phyloP scores from a whole-genome alignment of 202 grass and related monocot species.

The Carex arenaria region DNA sequence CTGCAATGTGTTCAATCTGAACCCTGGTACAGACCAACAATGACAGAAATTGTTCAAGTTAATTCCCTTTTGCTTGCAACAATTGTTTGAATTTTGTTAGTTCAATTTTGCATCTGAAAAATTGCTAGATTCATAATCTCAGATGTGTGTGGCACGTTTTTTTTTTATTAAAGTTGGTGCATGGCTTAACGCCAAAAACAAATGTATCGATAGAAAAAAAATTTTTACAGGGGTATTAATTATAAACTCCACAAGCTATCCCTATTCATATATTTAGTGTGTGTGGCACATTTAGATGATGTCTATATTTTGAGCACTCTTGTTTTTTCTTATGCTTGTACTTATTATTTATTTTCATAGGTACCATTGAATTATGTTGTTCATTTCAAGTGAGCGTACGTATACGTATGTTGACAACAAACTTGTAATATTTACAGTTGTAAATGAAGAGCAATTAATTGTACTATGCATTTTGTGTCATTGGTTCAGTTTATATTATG shows the following conservation, averaged over 20 bases:
- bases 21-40: constrained; percentile 39
- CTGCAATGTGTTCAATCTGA: constrained; percentile 53
- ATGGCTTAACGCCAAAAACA: no score
- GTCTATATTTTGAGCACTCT: not conserved
- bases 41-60: constrained; percentile 43
- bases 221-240: no score
- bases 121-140: no score
- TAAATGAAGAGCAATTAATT: not conserved
- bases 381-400: not conserved
- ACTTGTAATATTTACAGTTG: not conserved
- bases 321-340: not conserved
- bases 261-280: no score
- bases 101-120: not conserved
- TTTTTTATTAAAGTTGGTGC: no score
- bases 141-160: no score
- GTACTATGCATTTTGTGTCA: not conserved
- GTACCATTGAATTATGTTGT: not conserved
- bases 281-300: not conserved
- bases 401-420: not conserved
- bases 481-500: not conserved
- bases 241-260: no score
- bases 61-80: not conserved
- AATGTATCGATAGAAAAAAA: no score
- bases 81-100: not conserved
- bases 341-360: not conserved